Conservation (phyloP, 2,329 filamentous ascomycete species). For the Fragosphaeria purpurea region DNA sequence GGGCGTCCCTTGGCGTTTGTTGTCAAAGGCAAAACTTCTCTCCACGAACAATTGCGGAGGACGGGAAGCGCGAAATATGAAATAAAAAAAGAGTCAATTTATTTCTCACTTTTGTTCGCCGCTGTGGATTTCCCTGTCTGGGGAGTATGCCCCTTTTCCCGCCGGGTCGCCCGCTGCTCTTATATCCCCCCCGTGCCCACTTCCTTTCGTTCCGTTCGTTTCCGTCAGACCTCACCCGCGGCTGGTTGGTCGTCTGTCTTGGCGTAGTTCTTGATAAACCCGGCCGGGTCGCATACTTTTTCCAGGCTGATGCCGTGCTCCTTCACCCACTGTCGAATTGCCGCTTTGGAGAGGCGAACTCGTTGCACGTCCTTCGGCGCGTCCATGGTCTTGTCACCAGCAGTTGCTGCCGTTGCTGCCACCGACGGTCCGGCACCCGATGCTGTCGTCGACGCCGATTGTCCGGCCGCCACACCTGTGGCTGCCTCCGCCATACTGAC, state of each 20-base stretch:
- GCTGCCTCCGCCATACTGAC: constrained; percentile 1
- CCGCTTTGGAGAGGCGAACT: constrained; percentile 43
- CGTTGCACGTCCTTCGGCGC: constrained; percentile 28
- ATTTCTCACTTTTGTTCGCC: too few species aligned
- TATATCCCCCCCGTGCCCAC: too few species aligned
- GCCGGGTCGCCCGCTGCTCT: too few species aligned
- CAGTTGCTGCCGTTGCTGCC: background rate
- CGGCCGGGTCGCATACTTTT: constrained; percentile 60
- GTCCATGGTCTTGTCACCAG: constrained; percentile 7
- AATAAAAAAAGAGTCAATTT: too few species aligned
- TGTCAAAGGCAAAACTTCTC: too few species aligned
- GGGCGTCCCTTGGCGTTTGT: too few species aligned
- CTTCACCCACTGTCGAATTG: constrained; percentile 57
- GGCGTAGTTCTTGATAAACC: constrained; percentile 62
- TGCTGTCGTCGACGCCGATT: constrained; percentile 11
- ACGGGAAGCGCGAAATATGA: too few species aligned
- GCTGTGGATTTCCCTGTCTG: too few species aligned
- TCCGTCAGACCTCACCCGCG: too few species aligned
- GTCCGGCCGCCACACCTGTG: background rate
- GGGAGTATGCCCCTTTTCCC: too few species aligned
- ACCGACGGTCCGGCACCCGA: constrained; percentile 7
- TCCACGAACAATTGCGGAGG: too few species aligned
- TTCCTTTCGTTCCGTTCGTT: too few species aligned
- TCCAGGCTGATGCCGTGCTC: constrained; percentile 52
- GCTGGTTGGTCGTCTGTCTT: constrained; percentile 15